phyloP scores from a whole-genome alignment of 371 early-diverging fungal genomes.

The Lichtheimia ornata region DNA sequence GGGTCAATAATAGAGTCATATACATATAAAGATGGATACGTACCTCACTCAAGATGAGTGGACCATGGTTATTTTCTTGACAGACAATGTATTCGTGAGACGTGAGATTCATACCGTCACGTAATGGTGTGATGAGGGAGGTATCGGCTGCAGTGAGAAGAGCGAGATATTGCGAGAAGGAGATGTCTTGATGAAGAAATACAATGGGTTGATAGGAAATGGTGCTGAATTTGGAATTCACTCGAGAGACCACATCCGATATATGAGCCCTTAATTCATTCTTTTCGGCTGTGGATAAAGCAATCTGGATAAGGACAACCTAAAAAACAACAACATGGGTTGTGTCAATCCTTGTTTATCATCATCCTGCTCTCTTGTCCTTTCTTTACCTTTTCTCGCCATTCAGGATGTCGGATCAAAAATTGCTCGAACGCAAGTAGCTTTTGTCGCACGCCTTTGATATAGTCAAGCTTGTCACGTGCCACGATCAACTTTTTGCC shows the following conservation, averaged over 20 bases:
- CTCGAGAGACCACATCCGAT: constrained; percentile 85
- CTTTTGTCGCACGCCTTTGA: constrained; percentile 98
- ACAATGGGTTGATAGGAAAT: constrained; percentile 94
- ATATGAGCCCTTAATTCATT: constrained; percentile 83
- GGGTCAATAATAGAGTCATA: constrained; percentile 34
- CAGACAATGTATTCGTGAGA: constrained; percentile 97
- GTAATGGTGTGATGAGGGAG: constrained; percentile 91
- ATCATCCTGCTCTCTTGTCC: neutral
- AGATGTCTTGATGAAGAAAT: constrained; percentile 94
- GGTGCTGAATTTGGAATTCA: constrained; percentile 93
- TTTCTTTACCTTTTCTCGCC: constrained; percentile 74
- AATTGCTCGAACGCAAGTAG: constrained; percentile 94
- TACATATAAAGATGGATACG: neutral
- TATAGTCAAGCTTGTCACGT: constrained; percentile 97
- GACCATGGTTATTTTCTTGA: constrained; percentile 89
- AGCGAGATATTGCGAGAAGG: constrained; percentile 91
- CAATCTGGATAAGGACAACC: constrained; percentile 90
- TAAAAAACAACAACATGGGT: constrained; percentile 40
- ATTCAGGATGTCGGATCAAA: constrained; percentile 85
- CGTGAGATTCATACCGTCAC: constrained; percentile 99
- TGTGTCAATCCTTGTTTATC: no score
- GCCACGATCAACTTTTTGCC: constrained; percentile 97
- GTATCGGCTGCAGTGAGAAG: constrained; percentile 95
- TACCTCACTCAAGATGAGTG: constrained; percentile 91
- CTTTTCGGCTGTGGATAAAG: constrained; percentile 67